Evolutionary conservation across 78 protist genomes (phyloP).

Genomic region (Speleostelium caveatum): DNA sequence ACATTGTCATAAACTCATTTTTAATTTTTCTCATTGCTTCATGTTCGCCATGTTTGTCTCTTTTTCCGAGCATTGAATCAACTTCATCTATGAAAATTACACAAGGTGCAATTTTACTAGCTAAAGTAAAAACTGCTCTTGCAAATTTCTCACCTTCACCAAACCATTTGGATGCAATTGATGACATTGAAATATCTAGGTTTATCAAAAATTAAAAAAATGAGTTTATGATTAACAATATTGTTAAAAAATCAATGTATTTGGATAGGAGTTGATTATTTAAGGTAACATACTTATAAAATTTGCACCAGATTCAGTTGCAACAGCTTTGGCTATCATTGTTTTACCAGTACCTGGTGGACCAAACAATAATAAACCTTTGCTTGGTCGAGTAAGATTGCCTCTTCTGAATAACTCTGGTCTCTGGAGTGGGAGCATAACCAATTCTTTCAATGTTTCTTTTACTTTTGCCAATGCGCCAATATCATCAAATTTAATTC

Average conservation of each 20-base stretch:
- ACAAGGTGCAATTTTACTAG: slow-evolving; percentile 30
- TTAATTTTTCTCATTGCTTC: slow-evolving; percentile 79
- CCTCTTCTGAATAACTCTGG: slow-evolving; percentile 89
- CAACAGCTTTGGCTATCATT: slow-evolving; percentile 95
- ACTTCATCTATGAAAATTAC: slow-evolving; percentile 74
- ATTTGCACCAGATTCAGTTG: slow-evolving; percentile 92
- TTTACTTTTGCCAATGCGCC: slow-evolving; percentile 91
- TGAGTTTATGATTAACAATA: no score
- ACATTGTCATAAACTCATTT: slow-evolving; percentile 57
- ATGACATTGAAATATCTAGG: slow-evolving; percentile 40
- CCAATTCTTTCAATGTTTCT: slow-evolving; percentile 77
- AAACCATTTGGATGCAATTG: slow-evolving; percentile 63
- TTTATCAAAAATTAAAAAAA: no score
- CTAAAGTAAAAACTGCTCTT: slow-evolving; percentile 32
- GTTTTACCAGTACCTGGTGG: slow-evolving; percentile 92
- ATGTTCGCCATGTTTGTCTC: slow-evolving; percentile 79
- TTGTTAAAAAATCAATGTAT: no score
- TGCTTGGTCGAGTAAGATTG: slow-evolving; percentile 82
- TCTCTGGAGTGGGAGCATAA: slow-evolving; percentile 75
- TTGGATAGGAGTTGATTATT: no score
- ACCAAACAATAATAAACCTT: slow-evolving; percentile 87
- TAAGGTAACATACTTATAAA: no score
- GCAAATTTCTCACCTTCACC: slow-evolving; percentile 71
- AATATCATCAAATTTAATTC: slow-evolving; percentile 93
- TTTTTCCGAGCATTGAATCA: slow-evolving; percentile 49